Conservation (phyloP, 2,329 filamentous ascomycete genomes). For the Fusarium cicatricum region DNA sequence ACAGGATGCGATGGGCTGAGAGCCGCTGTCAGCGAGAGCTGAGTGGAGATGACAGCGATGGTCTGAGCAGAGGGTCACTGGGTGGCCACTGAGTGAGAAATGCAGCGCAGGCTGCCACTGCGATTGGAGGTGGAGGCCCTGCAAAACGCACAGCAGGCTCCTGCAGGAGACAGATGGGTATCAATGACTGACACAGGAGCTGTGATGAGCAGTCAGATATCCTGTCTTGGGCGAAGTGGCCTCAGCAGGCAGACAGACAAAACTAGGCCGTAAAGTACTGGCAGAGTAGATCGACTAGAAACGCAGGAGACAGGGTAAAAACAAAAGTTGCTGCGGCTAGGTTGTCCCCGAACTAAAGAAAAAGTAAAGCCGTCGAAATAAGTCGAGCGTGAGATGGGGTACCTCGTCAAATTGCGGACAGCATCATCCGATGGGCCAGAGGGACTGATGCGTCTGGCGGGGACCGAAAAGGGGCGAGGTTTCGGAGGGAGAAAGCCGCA, state of each 20-base stretch:
- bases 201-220: conserved; percentile 10
- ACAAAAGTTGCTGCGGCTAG: background rate
- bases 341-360: background rate
- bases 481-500: conserved; percentile 19
- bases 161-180: conserved; percentile 22
- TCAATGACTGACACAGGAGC: conserved; percentile 8
- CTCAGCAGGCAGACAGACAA: background rate
- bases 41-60: conserved; percentile 38
- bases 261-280: background rate
- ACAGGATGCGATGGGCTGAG: conserved; percentile 29
- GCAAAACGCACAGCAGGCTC: conserved; percentile 20
- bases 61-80: no score
- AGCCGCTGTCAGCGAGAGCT: conserved; percentile 18
- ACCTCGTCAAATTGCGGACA: conserved; percentile 14
- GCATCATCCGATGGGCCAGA: conserved; percentile 24
- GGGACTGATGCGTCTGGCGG: conserved; percentile 23
- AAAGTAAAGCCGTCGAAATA: conserved; percentile 4
- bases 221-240: no score
- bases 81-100: conserved; percentile 19
- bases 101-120: conserved; percentile 18
- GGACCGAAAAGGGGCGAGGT: conserved; percentile 25
- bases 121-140: conserved; percentile 36
- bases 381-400: background rate
- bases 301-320: background rate
- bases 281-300: background rate